phyloP scores from a whole-genome alignment of 306 rosid species.

The Sicyos edulis region DNA sequence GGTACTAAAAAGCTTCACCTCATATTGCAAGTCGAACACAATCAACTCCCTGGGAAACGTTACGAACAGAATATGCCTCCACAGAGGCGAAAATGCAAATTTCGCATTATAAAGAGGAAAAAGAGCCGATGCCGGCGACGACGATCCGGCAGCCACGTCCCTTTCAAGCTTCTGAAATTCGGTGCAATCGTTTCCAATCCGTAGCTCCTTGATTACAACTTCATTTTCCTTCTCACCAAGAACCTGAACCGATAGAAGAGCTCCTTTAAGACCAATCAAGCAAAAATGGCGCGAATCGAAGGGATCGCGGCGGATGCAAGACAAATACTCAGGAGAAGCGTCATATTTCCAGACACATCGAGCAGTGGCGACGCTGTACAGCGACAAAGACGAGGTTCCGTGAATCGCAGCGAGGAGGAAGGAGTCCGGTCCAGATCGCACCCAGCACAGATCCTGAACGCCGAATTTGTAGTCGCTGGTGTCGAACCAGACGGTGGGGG shows the following conservation, averaged over 20 bases:
- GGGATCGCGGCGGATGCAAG: constrained; percentile 84
- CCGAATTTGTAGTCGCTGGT: constrained; percentile 46
- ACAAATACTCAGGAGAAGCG: constrained; percentile 57
- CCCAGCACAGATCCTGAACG: constrained; percentile 92
- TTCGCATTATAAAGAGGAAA: constrained; percentile 57
- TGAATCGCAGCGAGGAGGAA: constrained; percentile 58
- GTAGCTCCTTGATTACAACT: constrained; percentile 55
- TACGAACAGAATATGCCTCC: constrained; percentile 67
- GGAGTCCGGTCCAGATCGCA: constrained; percentile 57
- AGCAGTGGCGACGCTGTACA: constrained; percentile 51
- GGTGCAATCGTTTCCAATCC: constrained; percentile 47
- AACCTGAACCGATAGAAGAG: constrained; percentile 52
- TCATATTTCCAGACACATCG: constrained; percentile 88
- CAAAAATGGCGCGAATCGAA: constrained; percentile 87
- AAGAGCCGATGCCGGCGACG: constrained; percentile 47
- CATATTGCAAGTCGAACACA: constrained; percentile 87
- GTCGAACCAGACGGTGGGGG: constrained; percentile 64
- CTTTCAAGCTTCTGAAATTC: constrained; percentile 68
- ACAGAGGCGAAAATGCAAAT: constrained; percentile 66
- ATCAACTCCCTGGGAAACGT: constrained; percentile 85
- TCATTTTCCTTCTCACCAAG: constrained; percentile 58
- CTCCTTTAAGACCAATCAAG: constrained; percentile 70
- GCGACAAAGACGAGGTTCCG: constrained; percentile 66
- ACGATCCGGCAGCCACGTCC: constrained; percentile 32
- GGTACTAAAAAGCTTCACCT: constrained; percentile 45